Percentiles rank a stretch among this genome's conserved stretches.
phyloP scores from a whole-genome alignment of 2,329 filamentous ascomycete species.

The Cordyceps cateniannulata region DNA sequence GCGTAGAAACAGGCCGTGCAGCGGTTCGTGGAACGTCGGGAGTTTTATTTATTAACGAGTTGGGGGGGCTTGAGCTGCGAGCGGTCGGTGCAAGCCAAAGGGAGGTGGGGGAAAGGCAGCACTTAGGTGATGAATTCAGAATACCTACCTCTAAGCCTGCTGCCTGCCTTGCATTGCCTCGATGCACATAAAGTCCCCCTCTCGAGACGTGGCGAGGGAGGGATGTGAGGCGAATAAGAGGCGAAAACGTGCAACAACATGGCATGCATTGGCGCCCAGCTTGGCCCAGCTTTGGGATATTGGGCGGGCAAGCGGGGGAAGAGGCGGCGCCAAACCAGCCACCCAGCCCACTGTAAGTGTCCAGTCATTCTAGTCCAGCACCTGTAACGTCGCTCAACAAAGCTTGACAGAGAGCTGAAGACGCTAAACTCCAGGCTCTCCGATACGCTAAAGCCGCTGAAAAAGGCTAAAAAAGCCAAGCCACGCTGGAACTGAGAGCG shows the following conservation, averaged over 20 bases:
- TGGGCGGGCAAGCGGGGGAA: background rate
- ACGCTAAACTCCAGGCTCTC: background rate
- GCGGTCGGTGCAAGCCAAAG: background rate
- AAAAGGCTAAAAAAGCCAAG: background rate
- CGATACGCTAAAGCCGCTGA: background rate
- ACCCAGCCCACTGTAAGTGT: background rate
- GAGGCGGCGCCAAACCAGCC: background rate
- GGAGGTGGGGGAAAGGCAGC: background rate
- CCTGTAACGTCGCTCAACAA: no score
- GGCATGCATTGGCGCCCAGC: slow-evolving; percentile 9
- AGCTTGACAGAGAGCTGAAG: background rate
- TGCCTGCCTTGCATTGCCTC: background rate
- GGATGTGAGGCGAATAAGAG: background rate
- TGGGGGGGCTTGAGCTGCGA: background rate
- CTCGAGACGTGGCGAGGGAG: background rate
- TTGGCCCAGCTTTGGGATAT: background rate
- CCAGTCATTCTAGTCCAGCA: no score
- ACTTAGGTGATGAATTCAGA: background rate
- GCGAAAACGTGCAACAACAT: background rate
- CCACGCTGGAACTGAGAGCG: no score
- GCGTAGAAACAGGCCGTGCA: slow-evolving; percentile 2
- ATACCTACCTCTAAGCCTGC: no score
- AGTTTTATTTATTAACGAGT: background rate
- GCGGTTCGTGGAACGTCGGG: slow-evolving; percentile 4
- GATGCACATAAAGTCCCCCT: background rate